Base-by-base conservation (phyloP, 192 early-diverging fungal genomes). In the Geranomyces michiganensis region DNA sequence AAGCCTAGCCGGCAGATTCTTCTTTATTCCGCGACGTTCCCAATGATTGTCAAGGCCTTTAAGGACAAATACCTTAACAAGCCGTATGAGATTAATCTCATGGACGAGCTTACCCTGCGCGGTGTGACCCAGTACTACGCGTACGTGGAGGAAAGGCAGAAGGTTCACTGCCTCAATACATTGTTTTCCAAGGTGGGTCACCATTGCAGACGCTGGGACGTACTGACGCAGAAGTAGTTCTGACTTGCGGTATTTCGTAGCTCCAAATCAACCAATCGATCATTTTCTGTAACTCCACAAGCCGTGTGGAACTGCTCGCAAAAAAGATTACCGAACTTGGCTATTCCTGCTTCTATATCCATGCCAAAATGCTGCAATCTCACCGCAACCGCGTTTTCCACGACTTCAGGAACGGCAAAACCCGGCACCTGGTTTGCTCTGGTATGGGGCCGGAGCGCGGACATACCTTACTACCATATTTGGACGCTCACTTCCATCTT, bases 221-320 rank as follows among this genome's bases (percentile, higher is more conserved):
- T 3, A 41, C 10, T 41, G 10, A 41, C 10, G 36, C 5, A 41
- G 10, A 3, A 3, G 36, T 10, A 10, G 5, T 10, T 41, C 36
- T 41, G 3, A 41, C 36, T 41, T 10, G 3, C 10, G 3, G 3
- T 41, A 41, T 33, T 32, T n/a, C 45, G 27, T 60, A 93, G 91
- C 91, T 99, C 27, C 97, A 99, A 91, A 97, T 99, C 85, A 99
- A 99, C 82, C 97, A 99, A 89, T 98, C 96, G 36, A 99, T 99
- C 70, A 99, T 99, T 76, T 99, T 99, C 78, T 99, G 97, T 80
- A 99, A 99, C 83, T 99, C 97, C 0, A 98, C 97, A 48, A 94
- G 93, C 85, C 92, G 97, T 46, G 97, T 99, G 32, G 97, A 99
- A 79, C 90, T 99, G 56, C 84, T 99, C 62, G 97, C 97, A 60